phyloP scores from a whole-genome alignment of 352 stramenopile genomes.

The Phytophthora macrochlamydospora region DNA sequence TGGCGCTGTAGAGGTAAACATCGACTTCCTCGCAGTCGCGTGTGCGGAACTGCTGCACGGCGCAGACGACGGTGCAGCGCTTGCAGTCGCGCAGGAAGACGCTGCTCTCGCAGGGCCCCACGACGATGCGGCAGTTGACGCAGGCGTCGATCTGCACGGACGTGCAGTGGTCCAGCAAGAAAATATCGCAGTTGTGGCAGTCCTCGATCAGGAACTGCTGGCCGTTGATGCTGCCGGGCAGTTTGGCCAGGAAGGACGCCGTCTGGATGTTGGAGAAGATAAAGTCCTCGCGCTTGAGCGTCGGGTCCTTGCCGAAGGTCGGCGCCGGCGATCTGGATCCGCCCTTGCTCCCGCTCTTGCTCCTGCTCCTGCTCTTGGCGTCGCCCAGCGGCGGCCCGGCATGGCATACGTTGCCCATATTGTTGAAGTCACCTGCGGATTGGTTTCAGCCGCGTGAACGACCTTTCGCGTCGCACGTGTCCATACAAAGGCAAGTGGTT shows the following conservation, averaged over 20 bases:
- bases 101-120: conserved; percentile 71
- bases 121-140: conserved; percentile 68
- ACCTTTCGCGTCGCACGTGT: background rate
- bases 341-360: background rate
- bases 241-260: conserved; percentile 52
- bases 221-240: conserved; percentile 66
- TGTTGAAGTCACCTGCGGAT: conserved; percentile 10
- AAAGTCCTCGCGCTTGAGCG: conserved; percentile 72
- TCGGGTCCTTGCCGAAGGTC: conserved; percentile 67
- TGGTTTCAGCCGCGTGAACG: conserved; percentile 24
- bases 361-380: too few relatives aligned
- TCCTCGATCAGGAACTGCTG: conserved; percentile 85
- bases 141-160: conserved; percentile 82
- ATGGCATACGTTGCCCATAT: conserved; percentile 73
- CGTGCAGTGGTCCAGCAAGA: conserved; percentile 76
- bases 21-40: conserved; percentile 69
- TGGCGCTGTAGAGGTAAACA: conserved; percentile 70
- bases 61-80: conserved; percentile 63
- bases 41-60: conserved; percentile 76
- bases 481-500: background rate
- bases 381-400: conserved; percentile 15
- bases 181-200: conserved; percentile 76
- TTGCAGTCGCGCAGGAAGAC: conserved; percentile 77
- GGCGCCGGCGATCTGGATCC: conserved; percentile 13
- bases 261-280: conserved; percentile 58